phyloP scores from a whole-genome alignment of 768 basidiomycete genomes.

The Tubosaeta sp. region DNA sequence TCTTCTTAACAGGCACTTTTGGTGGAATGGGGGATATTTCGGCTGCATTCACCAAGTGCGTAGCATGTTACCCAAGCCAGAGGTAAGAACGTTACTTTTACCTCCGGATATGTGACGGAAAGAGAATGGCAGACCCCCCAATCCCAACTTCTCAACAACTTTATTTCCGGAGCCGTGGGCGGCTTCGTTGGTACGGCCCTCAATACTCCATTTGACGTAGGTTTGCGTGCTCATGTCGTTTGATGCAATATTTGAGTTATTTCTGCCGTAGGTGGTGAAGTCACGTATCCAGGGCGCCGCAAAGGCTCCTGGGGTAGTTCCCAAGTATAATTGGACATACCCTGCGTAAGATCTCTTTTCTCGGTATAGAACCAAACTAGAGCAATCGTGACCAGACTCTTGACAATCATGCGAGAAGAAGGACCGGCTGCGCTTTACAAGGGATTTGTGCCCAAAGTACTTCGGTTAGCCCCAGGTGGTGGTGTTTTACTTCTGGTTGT shows the following conservation, averaged over 20 bases:
- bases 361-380: not conserved
- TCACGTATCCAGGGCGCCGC: constrained; percentile 85
- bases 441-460: constrained; percentile 93
- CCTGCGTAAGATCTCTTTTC: constrained; percentile 49
- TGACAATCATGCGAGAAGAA: constrained; percentile 82
- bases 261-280: constrained; percentile 73
- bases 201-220: constrained; percentile 80
- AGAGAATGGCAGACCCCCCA: constrained; percentile 49
- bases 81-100: constrained; percentile 44
- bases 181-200: constrained; percentile 85
- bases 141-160: constrained; percentile 81
- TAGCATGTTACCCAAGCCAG: constrained; percentile 74
- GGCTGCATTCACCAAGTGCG: constrained; percentile 87
- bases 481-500: constrained; percentile 94
- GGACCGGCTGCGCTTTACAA: constrained; percentile 86
- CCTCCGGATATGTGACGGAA: not conserved
- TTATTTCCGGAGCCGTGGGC: constrained; percentile 85
- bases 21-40: constrained; percentile 97
- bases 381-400: constrained; percentile 37
- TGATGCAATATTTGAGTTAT: not conserved
- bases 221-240: constrained; percentile 5
- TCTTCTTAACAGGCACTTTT: constrained; percentile 54
- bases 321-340: constrained; percentile 95
- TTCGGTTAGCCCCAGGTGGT: constrained; percentile 92
- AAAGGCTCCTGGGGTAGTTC: constrained; percentile 61